Percentiles rank a stretch among this genome's conserved stretches.
These are phyloP conservation scores for Serendipita sp. DNA, from an alignment of 768 basidiomycete species.

Conservation along the genomic window DNA sequence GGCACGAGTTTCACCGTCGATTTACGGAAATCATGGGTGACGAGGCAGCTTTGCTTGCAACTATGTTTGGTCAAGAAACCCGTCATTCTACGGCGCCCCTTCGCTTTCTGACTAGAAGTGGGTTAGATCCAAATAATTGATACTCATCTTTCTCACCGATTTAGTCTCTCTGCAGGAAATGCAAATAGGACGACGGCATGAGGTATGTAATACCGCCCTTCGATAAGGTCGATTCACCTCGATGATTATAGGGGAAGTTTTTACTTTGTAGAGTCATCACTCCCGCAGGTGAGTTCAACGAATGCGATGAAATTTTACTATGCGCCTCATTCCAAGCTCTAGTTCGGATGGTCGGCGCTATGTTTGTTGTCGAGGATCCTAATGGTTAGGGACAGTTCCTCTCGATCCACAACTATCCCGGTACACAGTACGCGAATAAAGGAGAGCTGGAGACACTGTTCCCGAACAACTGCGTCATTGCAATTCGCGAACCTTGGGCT, in stretches of 20 bases:
- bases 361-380: conserved; percentile 16
- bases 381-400: conserved; percentile 13
- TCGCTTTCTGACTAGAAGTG: not conserved
- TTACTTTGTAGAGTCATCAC: not conserved
- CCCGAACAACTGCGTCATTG: conserved; percentile 17
- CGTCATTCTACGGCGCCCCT: not conserved
- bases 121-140: not conserved
- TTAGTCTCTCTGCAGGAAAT: not conserved
- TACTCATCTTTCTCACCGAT: not conserved
- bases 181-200: not conserved
- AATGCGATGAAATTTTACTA: no score
- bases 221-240: not conserved
- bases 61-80: not conserved
- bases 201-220: not conserved
- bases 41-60: not conserved
- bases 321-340: not conserved
- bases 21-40: not conserved
- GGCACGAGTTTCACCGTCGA: not conserved
- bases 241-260: not conserved
- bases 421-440: conserved; percentile 10
- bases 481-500: conserved; percentile 20
- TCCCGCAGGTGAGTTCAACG: not conserved
- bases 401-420: conserved; percentile 18
- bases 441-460: conserved; percentile 17
- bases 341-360: conserved; percentile 4